Percentiles rank a stretch among this genome's conserved stretches.
These are phyloP conservation scores for Helotiales sp. DNA, from an alignment of 2,329 filamentous ascomycete species.

Conservation along the genomic window DNA sequence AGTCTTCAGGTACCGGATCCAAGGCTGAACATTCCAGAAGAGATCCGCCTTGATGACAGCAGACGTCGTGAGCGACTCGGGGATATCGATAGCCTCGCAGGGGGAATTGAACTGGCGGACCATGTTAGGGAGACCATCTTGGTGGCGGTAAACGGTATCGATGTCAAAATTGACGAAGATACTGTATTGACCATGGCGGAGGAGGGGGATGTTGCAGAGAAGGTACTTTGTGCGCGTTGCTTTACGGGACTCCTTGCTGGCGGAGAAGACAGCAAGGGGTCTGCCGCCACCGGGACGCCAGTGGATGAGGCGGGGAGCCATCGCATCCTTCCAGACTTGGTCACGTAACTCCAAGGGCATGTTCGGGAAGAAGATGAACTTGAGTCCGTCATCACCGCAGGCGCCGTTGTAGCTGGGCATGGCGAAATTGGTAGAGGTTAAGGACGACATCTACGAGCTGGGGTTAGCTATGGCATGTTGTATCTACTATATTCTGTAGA, in stretches of 20 bases:
- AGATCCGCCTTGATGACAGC: neutral
- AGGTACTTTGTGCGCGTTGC: neutral
- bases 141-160: constrained; percentile 10
- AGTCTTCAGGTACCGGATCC: neutral
- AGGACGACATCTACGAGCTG: neutral
- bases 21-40: constrained; percentile 3
- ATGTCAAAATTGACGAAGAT: constrained; percentile 14
- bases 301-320: neutral
- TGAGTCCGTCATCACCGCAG: neutral
- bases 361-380: constrained; percentile 7
- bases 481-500: neutral
- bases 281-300: neutral
- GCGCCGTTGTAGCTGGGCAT: neutral
- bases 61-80: neutral
- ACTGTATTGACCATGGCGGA: neutral
- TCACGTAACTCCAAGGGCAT: constrained; percentile 8
- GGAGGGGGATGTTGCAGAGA: neutral
- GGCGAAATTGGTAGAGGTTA: neutral
- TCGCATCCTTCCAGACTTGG: neutral
- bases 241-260: neutral
- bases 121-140: constrained; percentile 1
- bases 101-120: neutral
- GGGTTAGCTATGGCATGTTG: neutral
- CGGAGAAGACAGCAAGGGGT: neutral
- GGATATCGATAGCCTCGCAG: neutral